Evolutionary conservation across 2,329 filamentous ascomycete genomes (phyloP).

Genomic region (Talaromyces piceae): DNA sequence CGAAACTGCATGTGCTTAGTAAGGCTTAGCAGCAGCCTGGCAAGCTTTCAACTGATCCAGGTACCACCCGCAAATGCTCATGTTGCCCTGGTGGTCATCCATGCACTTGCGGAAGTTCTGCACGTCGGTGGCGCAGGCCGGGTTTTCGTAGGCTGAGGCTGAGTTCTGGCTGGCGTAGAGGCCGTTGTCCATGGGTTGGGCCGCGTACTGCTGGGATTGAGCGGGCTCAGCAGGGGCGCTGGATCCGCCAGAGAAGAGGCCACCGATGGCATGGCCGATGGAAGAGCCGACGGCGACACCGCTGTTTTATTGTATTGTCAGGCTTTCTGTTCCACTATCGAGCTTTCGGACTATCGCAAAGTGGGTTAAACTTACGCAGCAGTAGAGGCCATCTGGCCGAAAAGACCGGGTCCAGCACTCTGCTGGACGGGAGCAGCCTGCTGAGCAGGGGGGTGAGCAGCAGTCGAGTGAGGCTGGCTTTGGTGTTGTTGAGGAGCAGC

Average conservation of each 20-base stretch:
- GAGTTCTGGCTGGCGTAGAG: constrained; percentile 35
- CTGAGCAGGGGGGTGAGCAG: constrained; percentile 43
- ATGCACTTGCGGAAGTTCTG: constrained; percentile 90
- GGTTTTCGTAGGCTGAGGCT: constrained; percentile 34
- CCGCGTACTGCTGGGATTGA: constrained; percentile 38
- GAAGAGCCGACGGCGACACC: constrained; percentile 95
- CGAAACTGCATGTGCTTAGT: constrained; percentile 43
- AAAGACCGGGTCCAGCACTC: constrained; percentile 65
- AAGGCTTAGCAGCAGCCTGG: constrained; percentile 67
- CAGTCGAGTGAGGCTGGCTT: constrained; percentile 62
- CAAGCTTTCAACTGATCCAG: constrained; percentile 92
- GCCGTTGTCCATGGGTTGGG: constrained; percentile 43
- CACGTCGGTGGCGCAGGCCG: constrained; percentile 72
- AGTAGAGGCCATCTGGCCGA: constrained; percentile 95
- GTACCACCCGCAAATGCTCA: constrained; percentile 97
- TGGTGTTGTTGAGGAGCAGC: constrained; percentile 49
- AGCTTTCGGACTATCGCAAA: background rate
- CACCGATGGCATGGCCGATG: constrained; percentile 89
- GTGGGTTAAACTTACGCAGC: constrained; percentile 67
- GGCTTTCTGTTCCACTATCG: background rate
- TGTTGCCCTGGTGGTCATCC: constrained; percentile 87
- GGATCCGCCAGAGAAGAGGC: constrained; percentile 71
- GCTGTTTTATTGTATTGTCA: constrained; percentile 41
- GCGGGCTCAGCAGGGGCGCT: constrained; percentile 47
- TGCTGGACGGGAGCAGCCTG: constrained; percentile 40